phyloP scores from a whole-genome alignment of 768 basidiomycete genomes.

The Suillus occidentalis region DNA sequence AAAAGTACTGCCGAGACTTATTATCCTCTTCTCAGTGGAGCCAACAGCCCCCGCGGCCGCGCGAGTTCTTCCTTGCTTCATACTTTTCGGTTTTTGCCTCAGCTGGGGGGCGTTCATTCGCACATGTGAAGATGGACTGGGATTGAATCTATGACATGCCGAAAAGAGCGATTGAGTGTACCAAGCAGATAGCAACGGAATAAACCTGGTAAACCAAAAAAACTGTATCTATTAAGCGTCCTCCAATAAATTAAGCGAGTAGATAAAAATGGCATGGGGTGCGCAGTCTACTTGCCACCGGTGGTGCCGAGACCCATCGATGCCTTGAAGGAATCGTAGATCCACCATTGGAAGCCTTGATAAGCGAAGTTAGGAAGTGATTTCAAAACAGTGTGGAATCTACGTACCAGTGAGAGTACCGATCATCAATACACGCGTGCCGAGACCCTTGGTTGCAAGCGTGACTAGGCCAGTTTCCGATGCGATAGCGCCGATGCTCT shows the following conservation, averaged over 20 bases:
- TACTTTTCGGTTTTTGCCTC: not conserved
- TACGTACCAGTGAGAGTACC: slow-evolving; percentile 50
- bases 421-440: slow-evolving; percentile 86
- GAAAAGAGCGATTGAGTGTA: not conserved
- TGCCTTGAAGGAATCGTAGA: slow-evolving; percentile 85
- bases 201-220: not conserved
- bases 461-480: slow-evolving; percentile 63
- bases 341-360: slow-evolving; percentile 91
- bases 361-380: not conserved
- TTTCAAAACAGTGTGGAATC: not conserved
- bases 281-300: slow-evolving; percentile 70
- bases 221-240: slow-evolving; percentile 13
- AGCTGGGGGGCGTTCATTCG: not conserved
- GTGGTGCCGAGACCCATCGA: slow-evolving; percentile 86
- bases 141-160: slow-evolving; percentile 5
- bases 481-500: slow-evolving; percentile 68
- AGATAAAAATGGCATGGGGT: not conserved
- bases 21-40: not conserved
- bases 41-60: not conserved
- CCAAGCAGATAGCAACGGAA: slow-evolving; percentile 3
- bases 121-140: not conserved
- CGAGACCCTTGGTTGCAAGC: slow-evolving; percentile 83
- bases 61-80: not conserved
- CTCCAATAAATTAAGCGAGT: slow-evolving; percentile 6
- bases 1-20: not conserved